Evolutionary conservation across 495 filamentous ascomycete species (phyloP).

Genomic region (Aspergillus conjunctus): DNA sequence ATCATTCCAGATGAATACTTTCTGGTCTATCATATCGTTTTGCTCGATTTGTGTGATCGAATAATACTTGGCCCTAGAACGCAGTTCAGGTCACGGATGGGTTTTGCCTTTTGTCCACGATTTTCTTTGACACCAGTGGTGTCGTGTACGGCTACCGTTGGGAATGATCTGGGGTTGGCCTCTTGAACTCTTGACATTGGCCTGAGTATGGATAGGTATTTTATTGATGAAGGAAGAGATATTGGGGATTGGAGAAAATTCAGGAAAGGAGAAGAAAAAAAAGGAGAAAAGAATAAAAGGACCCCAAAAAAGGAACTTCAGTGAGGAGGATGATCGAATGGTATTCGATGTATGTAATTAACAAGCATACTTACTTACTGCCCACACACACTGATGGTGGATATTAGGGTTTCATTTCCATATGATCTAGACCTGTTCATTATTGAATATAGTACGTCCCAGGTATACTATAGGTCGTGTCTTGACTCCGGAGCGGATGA

Average conservation of each 20-base stretch:
- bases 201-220: not conserved
- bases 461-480: too few relatives aligned
- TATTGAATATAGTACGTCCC: too few relatives aligned
- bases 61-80: not conserved
- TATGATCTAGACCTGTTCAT: too few relatives aligned
- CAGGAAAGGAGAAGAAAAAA: not conserved
- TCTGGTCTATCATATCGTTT: too few relatives aligned
- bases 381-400: too few relatives aligned
- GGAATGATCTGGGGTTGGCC: not conserved
- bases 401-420: too few relatives aligned
- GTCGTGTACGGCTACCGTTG: conserved; percentile 4
- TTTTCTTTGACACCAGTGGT: conserved; percentile 2
- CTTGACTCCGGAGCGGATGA: too few relatives aligned
- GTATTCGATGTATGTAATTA: too few relatives aligned
- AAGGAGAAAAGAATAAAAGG: not conserved
- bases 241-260: not conserved
- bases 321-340: too few relatives aligned
- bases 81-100: not conserved
- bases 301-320: not conserved
- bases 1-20: too few relatives aligned
- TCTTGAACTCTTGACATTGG: conserved; percentile 4
- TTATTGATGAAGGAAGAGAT: not conserved
- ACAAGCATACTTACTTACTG: too few relatives aligned
- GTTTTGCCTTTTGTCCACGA: not conserved
- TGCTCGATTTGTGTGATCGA: not conserved